These are phyloP conservation scores for Chenopodium album DNA, from an alignment of 148 eudicot genomes.

Conservation along the genomic window DNA sequence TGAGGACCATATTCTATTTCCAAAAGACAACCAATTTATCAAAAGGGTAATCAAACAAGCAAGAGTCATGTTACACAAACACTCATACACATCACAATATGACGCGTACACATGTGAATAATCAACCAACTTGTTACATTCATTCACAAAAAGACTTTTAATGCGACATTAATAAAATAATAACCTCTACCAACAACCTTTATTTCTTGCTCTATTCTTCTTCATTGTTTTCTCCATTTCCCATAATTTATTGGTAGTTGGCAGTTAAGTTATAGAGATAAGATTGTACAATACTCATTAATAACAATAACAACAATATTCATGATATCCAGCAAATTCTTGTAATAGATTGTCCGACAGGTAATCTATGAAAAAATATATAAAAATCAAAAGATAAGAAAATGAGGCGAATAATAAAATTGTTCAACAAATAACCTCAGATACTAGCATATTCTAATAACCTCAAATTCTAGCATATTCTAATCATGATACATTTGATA, in stretches of 20 bases:
- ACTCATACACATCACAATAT: conserved; percentile 16
- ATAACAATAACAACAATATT: not conserved
- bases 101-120: conserved; percentile 19
- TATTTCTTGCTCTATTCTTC: not conserved
- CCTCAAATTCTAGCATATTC: no score
- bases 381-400: not conserved
- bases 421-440: not conserved
- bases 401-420: not conserved
- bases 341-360: not conserved
- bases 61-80: conserved; percentile 1
- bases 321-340: not conserved
- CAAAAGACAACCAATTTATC: conserved; percentile 10
- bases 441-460: not conserved
- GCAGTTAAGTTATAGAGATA: conserved; percentile 1
- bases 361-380: no score
- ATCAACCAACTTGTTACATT: conserved; percentile 4
- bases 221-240: no score
- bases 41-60: conserved; percentile 18
- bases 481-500: not conserved
- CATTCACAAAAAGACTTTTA: conserved; percentile 13
- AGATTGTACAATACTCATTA: not conserved
- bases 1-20: conserved; percentile 6
- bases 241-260: conserved; percentile 1
- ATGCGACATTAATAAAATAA: conserved; percentile 9
- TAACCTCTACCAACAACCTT: conserved; percentile 8